These are phyloP conservation scores for Umbelopsis isabellina DNA, from an alignment of 192 early-diverging fungal species.

Conservation along the genomic window DNA sequence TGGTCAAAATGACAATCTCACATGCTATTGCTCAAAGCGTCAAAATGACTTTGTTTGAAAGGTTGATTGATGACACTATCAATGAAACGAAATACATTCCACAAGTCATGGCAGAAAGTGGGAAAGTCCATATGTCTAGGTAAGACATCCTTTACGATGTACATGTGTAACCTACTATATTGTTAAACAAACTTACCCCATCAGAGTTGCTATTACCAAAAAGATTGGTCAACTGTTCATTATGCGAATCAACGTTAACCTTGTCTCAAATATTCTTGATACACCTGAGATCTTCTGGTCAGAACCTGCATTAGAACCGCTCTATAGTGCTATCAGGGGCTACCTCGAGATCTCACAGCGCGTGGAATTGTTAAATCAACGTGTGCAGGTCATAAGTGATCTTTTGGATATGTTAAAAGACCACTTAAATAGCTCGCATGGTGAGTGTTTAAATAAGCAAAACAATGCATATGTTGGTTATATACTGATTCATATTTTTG, in stretches of 20 bases:
- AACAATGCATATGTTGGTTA: not conserved
- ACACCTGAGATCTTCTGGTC: slow-evolving; percentile 95
- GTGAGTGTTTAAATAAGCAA: slow-evolving; percentile 25
- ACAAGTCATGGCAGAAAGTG: slow-evolving; percentile 90
- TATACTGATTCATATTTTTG: not conserved
- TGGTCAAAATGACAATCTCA: slow-evolving; percentile 93
- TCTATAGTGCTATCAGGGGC: slow-evolving; percentile 80
- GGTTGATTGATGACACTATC: slow-evolving; percentile 91
- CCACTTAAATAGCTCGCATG: slow-evolving; percentile 88
- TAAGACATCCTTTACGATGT: slow-evolving; percentile 10
- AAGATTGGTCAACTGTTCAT: slow-evolving; percentile 96
- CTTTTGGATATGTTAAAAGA: slow-evolving; percentile 95
- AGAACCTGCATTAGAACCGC: slow-evolving; percentile 77
- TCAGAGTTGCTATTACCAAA: slow-evolving; percentile 86
- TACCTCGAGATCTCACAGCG: slow-evolving; percentile 85
- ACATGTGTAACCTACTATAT: not conserved
- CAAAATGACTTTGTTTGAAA: slow-evolving; percentile 93
- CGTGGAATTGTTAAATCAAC: slow-evolving; percentile 90
- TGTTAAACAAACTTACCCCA: not conserved
- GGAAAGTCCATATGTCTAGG: slow-evolving; percentile 88
- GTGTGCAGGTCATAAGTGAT: slow-evolving; percentile 90
- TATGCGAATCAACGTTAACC: slow-evolving; percentile 88
- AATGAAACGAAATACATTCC: slow-evolving; percentile 87
- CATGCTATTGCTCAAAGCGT: slow-evolving; percentile 96
- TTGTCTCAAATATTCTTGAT: slow-evolving; percentile 87